A percentile compares a stretch with the other conserved stretches of the same genome.
These are phyloP conservation scores for Senna tora DNA, from an alignment of 306 rosid species.

Conservation along the genomic window DNA sequence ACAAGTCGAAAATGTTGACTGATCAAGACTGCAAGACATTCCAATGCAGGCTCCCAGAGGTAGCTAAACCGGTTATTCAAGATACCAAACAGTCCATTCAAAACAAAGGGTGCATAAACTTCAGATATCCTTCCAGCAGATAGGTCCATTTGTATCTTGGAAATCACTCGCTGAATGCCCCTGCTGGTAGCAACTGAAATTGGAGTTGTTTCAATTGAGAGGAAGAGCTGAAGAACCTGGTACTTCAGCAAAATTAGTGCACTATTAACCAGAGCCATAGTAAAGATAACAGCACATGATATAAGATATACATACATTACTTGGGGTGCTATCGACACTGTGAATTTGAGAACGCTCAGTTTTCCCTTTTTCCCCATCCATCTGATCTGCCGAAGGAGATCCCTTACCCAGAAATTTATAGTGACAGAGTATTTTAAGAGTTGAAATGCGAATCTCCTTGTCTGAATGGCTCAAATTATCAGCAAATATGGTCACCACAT, in stretches of 20 bases:
- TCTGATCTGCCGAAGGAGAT: slow-evolving; percentile 49
- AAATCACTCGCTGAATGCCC: slow-evolving; percentile 64
- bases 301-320: slow-evolving; percentile 58
- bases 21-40: slow-evolving; percentile 77
- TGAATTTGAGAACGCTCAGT: slow-evolving; percentile 50
- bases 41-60: slow-evolving; percentile 76
- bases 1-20: slow-evolving; percentile 52
- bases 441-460: slow-evolving; percentile 69
- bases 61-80: slow-evolving; percentile 77
- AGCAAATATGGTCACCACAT: slow-evolving; percentile 57
- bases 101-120: slow-evolving; percentile 65
- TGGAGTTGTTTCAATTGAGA: slow-evolving; percentile 76
- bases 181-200: slow-evolving; percentile 75
- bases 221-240: slow-evolving; percentile 75
- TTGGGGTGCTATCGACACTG: slow-evolving; percentile 34
- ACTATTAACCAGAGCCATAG: slow-evolving; percentile 16
- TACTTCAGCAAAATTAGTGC: slow-evolving; percentile 43
- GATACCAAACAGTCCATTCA: slow-evolving; percentile 74
- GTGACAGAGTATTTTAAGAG: slow-evolving; percentile 75
- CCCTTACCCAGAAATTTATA: slow-evolving; percentile 50
- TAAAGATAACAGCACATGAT: slow-evolving; percentile 24
- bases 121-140: slow-evolving; percentile 63
- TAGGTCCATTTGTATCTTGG: slow-evolving; percentile 78
- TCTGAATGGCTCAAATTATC: slow-evolving; percentile 70
- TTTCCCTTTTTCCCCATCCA: slow-evolving; percentile 57